Evolutionary conservation across 768 basidiomycete genomes (phyloP).

Genomic region (Boletus rufocinnamomeus): DNA sequence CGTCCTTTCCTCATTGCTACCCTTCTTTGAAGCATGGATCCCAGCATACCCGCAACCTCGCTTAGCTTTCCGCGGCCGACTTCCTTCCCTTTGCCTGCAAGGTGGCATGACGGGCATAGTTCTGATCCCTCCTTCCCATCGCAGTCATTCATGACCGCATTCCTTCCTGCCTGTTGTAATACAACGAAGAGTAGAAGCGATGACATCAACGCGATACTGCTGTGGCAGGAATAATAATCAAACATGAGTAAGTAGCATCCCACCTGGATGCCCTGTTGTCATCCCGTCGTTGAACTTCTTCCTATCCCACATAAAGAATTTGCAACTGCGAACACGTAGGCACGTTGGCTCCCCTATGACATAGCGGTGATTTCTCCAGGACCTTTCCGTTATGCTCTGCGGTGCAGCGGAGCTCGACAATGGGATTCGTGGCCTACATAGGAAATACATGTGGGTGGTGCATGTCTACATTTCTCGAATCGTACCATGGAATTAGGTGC

Average conservation of each 20-base stretch:
- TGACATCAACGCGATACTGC: conserved; percentile 32
- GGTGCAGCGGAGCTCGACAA: conserved; percentile 16
- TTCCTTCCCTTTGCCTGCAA: conserved; percentile 31
- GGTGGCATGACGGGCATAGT: conserved; percentile 24
- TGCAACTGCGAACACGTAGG: conserved; percentile 22
- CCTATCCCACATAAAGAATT: conserved; percentile 23
- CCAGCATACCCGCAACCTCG: conserved; percentile 26
- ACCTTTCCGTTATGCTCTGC: conserved; percentile 25
- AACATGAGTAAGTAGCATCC: conserved; percentile 25
- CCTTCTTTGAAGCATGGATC: conserved; percentile 22
- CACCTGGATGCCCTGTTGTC: conserved; percentile 11
- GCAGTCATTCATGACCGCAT: conserved; percentile 26
- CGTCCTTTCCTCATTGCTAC: conserved; percentile 7
- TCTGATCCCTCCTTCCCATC: conserved; percentile 25
- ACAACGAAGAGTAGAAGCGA: conserved; percentile 26
- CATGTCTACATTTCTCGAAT: conserved; percentile 22
- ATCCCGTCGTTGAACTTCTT: conserved; percentile 17
- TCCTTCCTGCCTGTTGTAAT: conserved; percentile 28
- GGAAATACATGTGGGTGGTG: conserved; percentile 27
- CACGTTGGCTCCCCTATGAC: conserved; percentile 24
- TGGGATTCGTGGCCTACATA: conserved; percentile 22
- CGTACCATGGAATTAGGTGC: conserved; percentile 14
- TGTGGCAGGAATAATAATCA: conserved; percentile 25
- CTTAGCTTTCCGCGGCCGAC: conserved; percentile 28
- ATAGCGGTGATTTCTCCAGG: conserved; percentile 25